phyloP scores from a whole-genome alignment of 2,329 filamentous ascomycete genomes.

The Sclerotinia nivalis region DNA sequence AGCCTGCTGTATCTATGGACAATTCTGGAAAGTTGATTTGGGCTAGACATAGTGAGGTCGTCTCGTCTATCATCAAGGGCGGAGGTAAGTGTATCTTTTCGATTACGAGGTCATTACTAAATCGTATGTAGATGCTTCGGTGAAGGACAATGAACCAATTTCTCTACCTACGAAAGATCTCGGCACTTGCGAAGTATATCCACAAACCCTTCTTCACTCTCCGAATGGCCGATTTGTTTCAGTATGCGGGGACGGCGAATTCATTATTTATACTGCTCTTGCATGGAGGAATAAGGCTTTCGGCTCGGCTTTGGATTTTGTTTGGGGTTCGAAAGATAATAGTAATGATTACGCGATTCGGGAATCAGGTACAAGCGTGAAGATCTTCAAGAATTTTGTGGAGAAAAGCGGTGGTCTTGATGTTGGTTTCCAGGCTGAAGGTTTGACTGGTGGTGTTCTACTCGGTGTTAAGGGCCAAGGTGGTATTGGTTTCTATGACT shows the following conservation, averaged over 20 bases:
- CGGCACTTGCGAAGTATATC: constrained; percentile 94
- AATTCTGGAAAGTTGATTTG: constrained; percentile 92
- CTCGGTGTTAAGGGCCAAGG: constrained; percentile 94
- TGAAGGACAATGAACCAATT: constrained; percentile 89
- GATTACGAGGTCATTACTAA: constrained; percentile 35
- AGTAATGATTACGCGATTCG: constrained; percentile 98
- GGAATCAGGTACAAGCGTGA: constrained; percentile 90
- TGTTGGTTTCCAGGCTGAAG: constrained; percentile 93
- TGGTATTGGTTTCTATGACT: constrained; percentile 94
- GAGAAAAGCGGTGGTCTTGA: constrained; percentile 87
- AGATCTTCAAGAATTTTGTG: constrained; percentile 97
- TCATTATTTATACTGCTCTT: constrained; percentile 96
- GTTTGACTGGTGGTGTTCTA: constrained; percentile 82
- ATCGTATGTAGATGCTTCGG: constrained; percentile 59
- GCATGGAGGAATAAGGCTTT: constrained; percentile 98
- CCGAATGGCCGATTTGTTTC: constrained; percentile 88
- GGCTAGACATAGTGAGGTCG: constrained; percentile 92
- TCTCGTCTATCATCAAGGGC: constrained; percentile 93
- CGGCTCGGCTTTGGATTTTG: constrained; percentile 91
- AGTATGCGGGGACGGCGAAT: constrained; percentile 94
- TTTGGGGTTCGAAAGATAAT: constrained; percentile 95
- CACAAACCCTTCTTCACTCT: constrained; percentile 92
- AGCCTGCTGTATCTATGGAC: constrained; percentile 98
- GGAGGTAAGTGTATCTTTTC: constrained; percentile 52
- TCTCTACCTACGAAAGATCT: constrained; percentile 89